These are phyloP conservation scores for Aspergillus hancockii DNA, from an alignment of 495 filamentous ascomycete genomes.

Conservation along the genomic window DNA sequence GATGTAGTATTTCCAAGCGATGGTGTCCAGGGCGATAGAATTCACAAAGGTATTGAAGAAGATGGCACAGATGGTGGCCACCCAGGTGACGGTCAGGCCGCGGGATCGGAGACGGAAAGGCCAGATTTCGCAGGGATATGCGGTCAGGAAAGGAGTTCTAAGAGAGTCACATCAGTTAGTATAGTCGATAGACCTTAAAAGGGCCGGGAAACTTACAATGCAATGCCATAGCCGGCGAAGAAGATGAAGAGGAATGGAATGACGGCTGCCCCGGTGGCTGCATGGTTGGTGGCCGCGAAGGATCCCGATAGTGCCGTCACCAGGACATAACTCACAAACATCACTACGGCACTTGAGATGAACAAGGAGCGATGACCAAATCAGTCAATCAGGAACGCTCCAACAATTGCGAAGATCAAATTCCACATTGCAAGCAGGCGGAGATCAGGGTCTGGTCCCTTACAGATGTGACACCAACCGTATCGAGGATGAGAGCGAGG, in stretches of 20 bases:
- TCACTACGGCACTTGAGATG: slow-evolving; percentile 53
- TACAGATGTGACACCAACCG: slow-evolving; percentile 51
- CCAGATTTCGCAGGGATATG: slow-evolving; percentile 65
- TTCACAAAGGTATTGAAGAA: slow-evolving; percentile 58
- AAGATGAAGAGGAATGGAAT: slow-evolving; percentile 64
- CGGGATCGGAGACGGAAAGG: slow-evolving; percentile 66
- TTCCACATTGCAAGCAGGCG: slow-evolving; percentile 33
- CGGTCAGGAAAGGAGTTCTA: slow-evolving; percentile 58
- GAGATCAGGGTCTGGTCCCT: slow-evolving; percentile 43
- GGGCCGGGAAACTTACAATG: slow-evolving; percentile 37
- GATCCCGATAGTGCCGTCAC: slow-evolving; percentile 56
- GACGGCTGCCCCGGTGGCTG: slow-evolving; percentile 49
- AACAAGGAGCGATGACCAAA: slow-evolving; percentile 57
- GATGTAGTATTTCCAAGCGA: slow-evolving; percentile 60
- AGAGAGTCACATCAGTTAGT: neutral
- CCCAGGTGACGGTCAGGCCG: slow-evolving; percentile 63
- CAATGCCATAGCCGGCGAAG: slow-evolving; percentile 56
- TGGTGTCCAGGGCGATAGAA: slow-evolving; percentile 57
- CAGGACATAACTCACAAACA: slow-evolving; percentile 57
- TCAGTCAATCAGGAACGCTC: slow-evolving; percentile 58
- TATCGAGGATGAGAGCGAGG: slow-evolving; percentile 51
- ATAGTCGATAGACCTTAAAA: too few relatives aligned
- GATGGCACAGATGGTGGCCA: slow-evolving; percentile 55
- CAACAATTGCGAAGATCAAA: slow-evolving; percentile 52
- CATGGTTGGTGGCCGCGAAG: slow-evolving; percentile 39